Conservation (phyloP, 129 eudicot genomes). For the Lonicera japonica region DNA sequence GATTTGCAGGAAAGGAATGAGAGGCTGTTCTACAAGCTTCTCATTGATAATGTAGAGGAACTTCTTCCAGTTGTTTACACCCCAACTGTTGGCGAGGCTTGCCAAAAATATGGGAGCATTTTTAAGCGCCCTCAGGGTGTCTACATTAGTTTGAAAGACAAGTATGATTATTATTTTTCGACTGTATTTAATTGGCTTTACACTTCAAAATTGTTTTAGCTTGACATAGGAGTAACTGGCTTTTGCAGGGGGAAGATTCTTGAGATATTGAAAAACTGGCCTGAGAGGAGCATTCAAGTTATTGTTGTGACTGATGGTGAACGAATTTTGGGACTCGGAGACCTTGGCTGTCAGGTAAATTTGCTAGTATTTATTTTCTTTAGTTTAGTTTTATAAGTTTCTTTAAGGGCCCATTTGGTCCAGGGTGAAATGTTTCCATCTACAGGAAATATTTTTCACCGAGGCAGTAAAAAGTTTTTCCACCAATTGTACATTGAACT, state of each 20-base stretch:
- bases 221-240: slow-evolving; percentile 9
- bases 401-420: background rate
- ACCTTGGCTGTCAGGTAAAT: slow-evolving; percentile 87
- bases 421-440: too few relatives aligned
- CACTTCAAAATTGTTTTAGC: background rate
- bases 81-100: slow-evolving; percentile 94
- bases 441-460: too few relatives aligned
- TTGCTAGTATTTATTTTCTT: background rate
- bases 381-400: slow-evolving; percentile 2
- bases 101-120: slow-evolving; percentile 92
- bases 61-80: slow-evolving; percentile 89
- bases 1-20: slow-evolving; percentile 75
- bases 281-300: slow-evolving; percentile 78
- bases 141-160: slow-evolving; percentile 83
- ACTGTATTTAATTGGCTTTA: slow-evolving; percentile 1
- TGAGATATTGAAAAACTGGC: slow-evolving; percentile 84
- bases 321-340: slow-evolving; percentile 90
- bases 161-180: slow-evolving; percentile 36
- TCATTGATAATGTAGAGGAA: slow-evolving; percentile 85
- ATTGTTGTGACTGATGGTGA: slow-evolving; percentile 97
- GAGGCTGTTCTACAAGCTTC: slow-evolving; percentile 93
- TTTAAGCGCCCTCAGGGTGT: slow-evolving; percentile 93
- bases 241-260: slow-evolving; percentile 83
- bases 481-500: too few relatives aligned
- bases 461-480: too few relatives aligned